Conservation (phyloP, 495 filamentous ascomycete genomes). For the Neurospora sp. region DNA sequence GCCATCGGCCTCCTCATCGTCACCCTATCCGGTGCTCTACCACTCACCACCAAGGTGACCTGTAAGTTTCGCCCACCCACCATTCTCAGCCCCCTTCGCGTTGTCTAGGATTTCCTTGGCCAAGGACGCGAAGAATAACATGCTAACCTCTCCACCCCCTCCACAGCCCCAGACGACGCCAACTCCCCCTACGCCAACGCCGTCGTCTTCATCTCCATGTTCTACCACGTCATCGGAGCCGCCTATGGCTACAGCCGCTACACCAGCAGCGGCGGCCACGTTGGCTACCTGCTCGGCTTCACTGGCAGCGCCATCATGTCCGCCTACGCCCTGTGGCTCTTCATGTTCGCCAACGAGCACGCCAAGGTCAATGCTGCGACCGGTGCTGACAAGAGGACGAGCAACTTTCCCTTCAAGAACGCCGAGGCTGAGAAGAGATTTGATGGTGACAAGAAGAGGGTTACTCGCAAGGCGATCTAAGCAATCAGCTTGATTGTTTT, state of each 20-base stretch:
- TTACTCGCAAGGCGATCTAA: neutral
- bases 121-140: neutral
- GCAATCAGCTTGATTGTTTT: neutral
- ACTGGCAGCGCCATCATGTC: slow-evolving; percentile 42
- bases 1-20: slow-evolving; percentile 54
- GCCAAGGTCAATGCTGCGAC: slow-evolving; percentile 57
- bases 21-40: slow-evolving; percentile 67
- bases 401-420: slow-evolving; percentile 80
- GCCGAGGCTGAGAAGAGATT: slow-evolving; percentile 14
- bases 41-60: slow-evolving; percentile 42
- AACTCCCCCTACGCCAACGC: slow-evolving; percentile 31
- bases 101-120: neutral
- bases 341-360: slow-evolving; percentile 59
- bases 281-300: slow-evolving; percentile 45
- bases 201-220: slow-evolving; percentile 51
- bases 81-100: neutral
- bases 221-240: slow-evolving; percentile 52
- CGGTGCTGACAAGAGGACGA: slow-evolving; percentile 68
- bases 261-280: slow-evolving; percentile 34
- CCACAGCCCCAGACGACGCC: slow-evolving; percentile 8
- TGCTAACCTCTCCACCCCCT: neutral
- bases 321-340: slow-evolving; percentile 58
- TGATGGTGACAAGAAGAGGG: neutral
- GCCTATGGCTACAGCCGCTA: slow-evolving; percentile 64
- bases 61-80: slow-evolving; percentile 13